Conservation (phyloP, 495 filamentous ascomycete genomes). For the Cryomyces minteri region DNA sequence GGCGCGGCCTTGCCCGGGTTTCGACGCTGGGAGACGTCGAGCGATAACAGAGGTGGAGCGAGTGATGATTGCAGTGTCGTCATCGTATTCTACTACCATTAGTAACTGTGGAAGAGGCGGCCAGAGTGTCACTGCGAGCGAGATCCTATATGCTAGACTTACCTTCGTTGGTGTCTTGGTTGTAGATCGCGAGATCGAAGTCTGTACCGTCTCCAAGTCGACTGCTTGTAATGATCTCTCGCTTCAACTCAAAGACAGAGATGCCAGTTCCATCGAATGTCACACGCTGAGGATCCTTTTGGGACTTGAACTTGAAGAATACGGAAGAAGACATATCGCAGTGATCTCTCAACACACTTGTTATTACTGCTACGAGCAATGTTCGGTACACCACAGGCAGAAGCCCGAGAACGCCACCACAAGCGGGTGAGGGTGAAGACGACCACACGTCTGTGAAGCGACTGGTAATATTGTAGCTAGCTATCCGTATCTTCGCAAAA, state of each 20-base stretch:
- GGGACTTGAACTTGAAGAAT: constrained; percentile 99
- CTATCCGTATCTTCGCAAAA: too few relatives aligned
- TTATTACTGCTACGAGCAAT: not conserved
- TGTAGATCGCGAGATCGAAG: constrained; percentile 86
- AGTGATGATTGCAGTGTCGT: constrained; percentile 89
- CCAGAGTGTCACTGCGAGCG: not conserved
- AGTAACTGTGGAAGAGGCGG: not conserved
- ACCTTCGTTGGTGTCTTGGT: constrained; percentile 86
- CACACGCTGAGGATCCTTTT: constrained; percentile 84
- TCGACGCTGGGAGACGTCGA: constrained; percentile 62
- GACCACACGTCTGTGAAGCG: too few relatives aligned
- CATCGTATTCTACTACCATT: constrained; percentile 64
- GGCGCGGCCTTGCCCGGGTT: constrained; percentile 68
- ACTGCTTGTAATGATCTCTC: constrained; percentile 89
- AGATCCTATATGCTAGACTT: constrained; percentile 16
- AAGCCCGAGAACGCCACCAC: too few relatives aligned
- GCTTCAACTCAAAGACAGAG: constrained; percentile 94
- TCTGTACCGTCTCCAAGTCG: constrained; percentile 89
- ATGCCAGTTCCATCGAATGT: constrained; percentile 97
- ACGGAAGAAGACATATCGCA: constrained; percentile 85
- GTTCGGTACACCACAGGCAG: too few relatives aligned
- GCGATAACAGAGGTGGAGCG: constrained; percentile 88
- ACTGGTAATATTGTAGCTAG: too few relatives aligned
- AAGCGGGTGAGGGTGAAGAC: too few relatives aligned
- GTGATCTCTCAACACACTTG: not conserved